Evolutionary conservation across 805 yeast species (phyloP), one percentile per base, ranked within the genome.

Genomic region (Saturnispora kantuleensis): DNA sequence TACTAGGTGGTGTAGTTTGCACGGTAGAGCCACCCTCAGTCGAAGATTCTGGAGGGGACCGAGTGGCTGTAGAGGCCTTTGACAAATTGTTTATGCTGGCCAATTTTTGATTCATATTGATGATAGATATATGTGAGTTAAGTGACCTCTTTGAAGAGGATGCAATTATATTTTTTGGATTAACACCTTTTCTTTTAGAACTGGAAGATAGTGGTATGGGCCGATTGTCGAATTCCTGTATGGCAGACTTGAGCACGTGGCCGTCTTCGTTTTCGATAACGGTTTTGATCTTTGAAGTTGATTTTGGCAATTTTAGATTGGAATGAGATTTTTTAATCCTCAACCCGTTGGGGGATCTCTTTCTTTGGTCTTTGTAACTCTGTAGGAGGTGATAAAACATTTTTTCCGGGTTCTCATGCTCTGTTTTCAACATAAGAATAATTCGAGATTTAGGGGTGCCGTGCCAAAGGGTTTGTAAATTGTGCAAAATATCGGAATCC

Each of bases 401-500:
- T 48, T 65, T 65, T 46, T 65, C 68, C 8, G 66, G 49, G 42
- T 56, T 63, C 16, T 40, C 50, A 2, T 52, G 56, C 10, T 45
- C 38, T n/a, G 46, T 47, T 41, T 55, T 52, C 21, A 65, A 49
- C 35, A 57, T 63, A 29, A 47, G 48, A 15, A 58, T 50, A 5
- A 65, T 62, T 35, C 57, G 54, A 29, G 50, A 56, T 62, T 65
- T 52, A 53, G 73, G 56, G 46, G 75, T 62, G 40, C 75, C 77
- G 53, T 74, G 73, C 81, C 81, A 76, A 46, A 76, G 66, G 38
- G 75, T 75, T 40, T 76, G 68, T 50, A 76, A 66, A 52, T 76
- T 76, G 37, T 73, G 70, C 50, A 76, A 57, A 42, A 76, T 76
- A 46, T 69, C 76, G 38, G 61, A 60, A 54, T 76, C 80, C 26